phyloP scores from a whole-genome alignment of 306 rosid species.

The Prunus mume region DNA sequence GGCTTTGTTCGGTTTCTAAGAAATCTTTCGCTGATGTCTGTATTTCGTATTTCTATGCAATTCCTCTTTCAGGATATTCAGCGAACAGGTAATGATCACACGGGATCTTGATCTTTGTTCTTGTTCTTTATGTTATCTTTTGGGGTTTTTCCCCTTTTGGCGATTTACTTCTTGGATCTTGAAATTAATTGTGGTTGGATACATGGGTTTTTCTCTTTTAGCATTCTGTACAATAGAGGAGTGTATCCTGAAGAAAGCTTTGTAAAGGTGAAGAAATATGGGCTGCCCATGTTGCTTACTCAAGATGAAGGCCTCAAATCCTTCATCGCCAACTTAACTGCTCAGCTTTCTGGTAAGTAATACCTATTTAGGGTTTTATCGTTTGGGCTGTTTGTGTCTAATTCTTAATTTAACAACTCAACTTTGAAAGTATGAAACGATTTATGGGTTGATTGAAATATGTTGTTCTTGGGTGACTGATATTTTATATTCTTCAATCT shows the following conservation, averaged over 20 bases:
- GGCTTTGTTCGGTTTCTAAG: background rate
- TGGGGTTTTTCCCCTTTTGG: background rate
- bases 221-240: constrained; percentile 85
- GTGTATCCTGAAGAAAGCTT: constrained; percentile 97
- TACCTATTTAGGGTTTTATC: background rate
- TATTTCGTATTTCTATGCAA: constrained; percentile 6
- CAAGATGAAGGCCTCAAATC: constrained; percentile 88
- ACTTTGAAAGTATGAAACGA: background rate
- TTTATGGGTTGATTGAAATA: constrained; percentile 2
- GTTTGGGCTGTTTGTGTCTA: constrained; percentile 6
- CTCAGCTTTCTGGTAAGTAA: constrained; percentile 81
- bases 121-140: background rate
- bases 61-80: constrained; percentile 69
- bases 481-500: constrained; percentile 19
- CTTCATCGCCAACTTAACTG: constrained; percentile 62
- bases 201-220: constrained; percentile 14
- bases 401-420: background rate
- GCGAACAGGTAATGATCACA: constrained; percentile 71
- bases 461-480: background rate
- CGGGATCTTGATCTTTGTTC: background rate
- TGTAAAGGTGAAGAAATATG: constrained; percentile 89
- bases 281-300: constrained; percentile 93
- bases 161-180: background rate
- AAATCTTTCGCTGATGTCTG: constrained; percentile 18
- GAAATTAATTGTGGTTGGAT: constrained; percentile 3